Conservation (phyloP, 2,329 filamentous ascomycete genomes). For the Bretziella fagacearum region DNA sequence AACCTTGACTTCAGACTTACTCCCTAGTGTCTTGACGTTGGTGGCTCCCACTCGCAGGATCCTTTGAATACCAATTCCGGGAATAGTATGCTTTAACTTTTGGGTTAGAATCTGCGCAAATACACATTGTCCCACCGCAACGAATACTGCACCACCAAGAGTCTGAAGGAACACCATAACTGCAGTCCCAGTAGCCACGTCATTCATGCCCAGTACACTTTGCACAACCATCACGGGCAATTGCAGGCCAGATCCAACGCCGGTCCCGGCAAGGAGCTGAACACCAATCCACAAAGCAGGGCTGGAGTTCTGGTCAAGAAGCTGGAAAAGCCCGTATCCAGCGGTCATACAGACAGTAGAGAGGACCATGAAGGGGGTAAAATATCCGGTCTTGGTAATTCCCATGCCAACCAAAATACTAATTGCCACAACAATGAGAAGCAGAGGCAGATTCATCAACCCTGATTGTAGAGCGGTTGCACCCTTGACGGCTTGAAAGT, state of each 20-base stretch:
- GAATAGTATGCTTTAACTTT: neutral
- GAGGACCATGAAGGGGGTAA: conserved; percentile 24
- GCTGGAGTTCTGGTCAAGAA: conserved; percentile 20
- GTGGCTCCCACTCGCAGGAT: conserved; percentile 6
- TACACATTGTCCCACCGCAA: conserved; percentile 34
- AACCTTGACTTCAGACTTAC: neutral
- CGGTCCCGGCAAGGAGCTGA: conserved; percentile 19
- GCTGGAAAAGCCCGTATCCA: conserved; percentile 25
- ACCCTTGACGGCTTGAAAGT: conserved; percentile 25
- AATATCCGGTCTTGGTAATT: conserved; percentile 25
- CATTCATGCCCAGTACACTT: conserved; percentile 25
- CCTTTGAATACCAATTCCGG: neutral
- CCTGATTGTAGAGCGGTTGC: conserved; percentile 23
- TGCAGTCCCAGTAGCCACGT: conserved; percentile 31
- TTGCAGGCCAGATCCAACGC: conserved; percentile 28
- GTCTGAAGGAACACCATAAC: conserved; percentile 30
- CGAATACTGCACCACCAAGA: conserved; percentile 31
- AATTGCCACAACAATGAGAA: conserved; percentile 22
- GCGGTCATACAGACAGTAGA: conserved; percentile 20
- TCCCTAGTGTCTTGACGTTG: conserved; percentile 4
- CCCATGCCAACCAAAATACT: conserved; percentile 20
- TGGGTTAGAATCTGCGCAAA: conserved; percentile 20
- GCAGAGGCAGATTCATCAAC: conserved; percentile 23
- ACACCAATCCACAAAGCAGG: conserved; percentile 13
- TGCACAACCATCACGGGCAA: conserved; percentile 30